Evolutionary conservation across 2,329 filamentous ascomycete genomes (phyloP).

Genomic region (Pseudogymnoascus sp.): DNA sequence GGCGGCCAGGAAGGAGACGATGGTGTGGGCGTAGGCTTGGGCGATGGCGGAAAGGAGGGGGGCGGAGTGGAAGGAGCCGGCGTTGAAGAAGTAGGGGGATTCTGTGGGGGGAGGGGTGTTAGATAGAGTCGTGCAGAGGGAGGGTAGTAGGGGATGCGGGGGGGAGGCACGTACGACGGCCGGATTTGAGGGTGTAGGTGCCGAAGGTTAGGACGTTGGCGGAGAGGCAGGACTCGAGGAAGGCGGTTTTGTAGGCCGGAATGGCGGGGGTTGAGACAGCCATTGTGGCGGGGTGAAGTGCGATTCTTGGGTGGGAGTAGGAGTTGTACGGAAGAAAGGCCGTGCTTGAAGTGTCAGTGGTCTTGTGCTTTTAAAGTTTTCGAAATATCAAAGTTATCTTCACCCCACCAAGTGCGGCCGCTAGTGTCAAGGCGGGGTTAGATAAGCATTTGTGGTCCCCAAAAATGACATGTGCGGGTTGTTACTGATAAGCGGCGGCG

Average conservation of each 20-base stretch:
- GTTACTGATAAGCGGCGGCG: neutral
- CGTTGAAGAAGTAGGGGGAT: constrained; percentile 63
- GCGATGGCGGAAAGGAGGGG: constrained; percentile 47
- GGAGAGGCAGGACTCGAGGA: constrained; percentile 37
- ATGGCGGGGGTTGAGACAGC: constrained; percentile 11
- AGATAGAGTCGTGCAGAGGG: neutral
- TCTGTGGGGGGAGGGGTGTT: constrained; percentile 17
- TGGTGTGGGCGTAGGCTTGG: constrained; percentile 43
- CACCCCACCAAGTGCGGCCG: constrained; percentile 1
- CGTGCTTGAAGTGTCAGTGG: neutral
- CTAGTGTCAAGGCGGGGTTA: neutral
- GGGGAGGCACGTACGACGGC: constrained; percentile 32
- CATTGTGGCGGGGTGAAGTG: constrained; percentile 6
- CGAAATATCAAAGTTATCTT: neutral
- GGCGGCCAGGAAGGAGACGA: constrained; percentile 18
- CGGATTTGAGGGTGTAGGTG: constrained; percentile 53
- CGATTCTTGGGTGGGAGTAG: neutral
- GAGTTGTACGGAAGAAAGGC: neutral
- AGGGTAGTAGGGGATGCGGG: neutral
- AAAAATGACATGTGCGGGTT: neutral
- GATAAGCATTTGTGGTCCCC: neutral
- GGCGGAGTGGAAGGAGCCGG: constrained; percentile 51
- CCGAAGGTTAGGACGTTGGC: constrained; percentile 43
- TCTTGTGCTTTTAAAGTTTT: neutral
- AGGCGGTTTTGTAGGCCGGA: constrained; percentile 34